Conservation (phyloP, 2,329 filamentous ascomycete species). For the Hymenoscyphus repandus region DNA sequence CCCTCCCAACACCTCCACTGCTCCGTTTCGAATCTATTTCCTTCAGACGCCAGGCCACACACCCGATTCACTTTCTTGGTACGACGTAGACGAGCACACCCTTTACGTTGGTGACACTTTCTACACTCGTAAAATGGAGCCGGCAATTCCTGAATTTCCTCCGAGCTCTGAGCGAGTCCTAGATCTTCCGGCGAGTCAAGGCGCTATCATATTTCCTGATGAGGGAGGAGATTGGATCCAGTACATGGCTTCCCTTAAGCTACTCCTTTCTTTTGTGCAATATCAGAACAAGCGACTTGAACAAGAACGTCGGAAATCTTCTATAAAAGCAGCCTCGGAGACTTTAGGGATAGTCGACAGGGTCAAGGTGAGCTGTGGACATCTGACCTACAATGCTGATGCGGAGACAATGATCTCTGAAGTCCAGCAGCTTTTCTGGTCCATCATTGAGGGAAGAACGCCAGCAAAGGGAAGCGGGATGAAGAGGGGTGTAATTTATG, state of each 20-base stretch:
- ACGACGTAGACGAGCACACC: constrained; percentile 38
- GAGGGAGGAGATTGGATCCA: constrained; percentile 35
- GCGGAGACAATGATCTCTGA: constrained; percentile 33
- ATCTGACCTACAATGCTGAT: constrained; percentile 34
- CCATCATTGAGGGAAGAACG: constrained; percentile 32
- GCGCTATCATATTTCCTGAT: constrained; percentile 35
- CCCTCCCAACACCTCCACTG: constrained; percentile 6
- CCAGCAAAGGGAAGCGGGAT: constrained; percentile 28
- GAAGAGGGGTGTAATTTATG: constrained; percentile 31
- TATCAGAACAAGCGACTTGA: constrained; percentile 29
- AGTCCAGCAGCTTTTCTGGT: constrained; percentile 31
- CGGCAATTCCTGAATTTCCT: constrained; percentile 29
- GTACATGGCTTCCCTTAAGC: constrained; percentile 34
- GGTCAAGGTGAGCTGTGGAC: constrained; percentile 32
- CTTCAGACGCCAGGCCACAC: constrained; percentile 43
- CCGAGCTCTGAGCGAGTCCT: constrained; percentile 13
- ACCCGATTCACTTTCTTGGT: constrained; percentile 41
- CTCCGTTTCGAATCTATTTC: constrained; percentile 35
- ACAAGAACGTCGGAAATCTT: no score
- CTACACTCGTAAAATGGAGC: constrained; percentile 33
- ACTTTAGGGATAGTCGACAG: constrained; percentile 4
- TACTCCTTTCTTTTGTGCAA: constrained; percentile 32
- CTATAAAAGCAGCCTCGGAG: not conserved
- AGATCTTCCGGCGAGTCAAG: constrained; percentile 16
- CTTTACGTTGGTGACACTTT: constrained; percentile 43